phyloP scores from a whole-genome alignment of 2,329 filamentous ascomycete species.

The Xylaria sp. region DNA sequence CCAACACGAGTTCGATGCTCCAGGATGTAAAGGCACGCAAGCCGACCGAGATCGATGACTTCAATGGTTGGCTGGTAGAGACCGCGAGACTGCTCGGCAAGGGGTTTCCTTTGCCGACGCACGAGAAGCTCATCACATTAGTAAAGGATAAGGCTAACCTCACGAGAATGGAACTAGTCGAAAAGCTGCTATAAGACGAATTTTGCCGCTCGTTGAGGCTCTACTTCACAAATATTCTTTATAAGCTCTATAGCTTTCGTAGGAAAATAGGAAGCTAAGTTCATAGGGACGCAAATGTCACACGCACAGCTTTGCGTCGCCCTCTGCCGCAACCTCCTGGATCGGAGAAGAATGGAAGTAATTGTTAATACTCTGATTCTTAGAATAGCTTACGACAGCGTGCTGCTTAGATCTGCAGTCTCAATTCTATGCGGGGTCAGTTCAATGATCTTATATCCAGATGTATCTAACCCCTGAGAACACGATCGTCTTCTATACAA shows the following conservation, averaged over 20 bases:
- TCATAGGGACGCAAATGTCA: background rate
- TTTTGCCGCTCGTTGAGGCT: background rate
- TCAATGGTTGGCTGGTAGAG: constrained; percentile 69
- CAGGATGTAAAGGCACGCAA: constrained; percentile 66
- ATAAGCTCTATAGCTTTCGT: background rate
- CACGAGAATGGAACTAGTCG: constrained; percentile 50
- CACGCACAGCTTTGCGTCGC: background rate
- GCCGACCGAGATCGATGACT: constrained; percentile 47
- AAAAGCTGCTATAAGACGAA: constrained; percentile 14
- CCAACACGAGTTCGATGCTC: constrained; percentile 71
- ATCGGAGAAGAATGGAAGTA: constrained; percentile 1
- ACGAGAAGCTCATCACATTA: constrained; percentile 57
- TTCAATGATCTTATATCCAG: background rate
- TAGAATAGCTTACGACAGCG: background rate
- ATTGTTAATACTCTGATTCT: background rate
- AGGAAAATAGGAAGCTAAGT: background rate
- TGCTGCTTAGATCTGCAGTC: background rate
- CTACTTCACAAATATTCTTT: background rate
- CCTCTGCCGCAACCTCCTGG: background rate
- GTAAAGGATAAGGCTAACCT: constrained; percentile 54
- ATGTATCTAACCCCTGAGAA: background rate
- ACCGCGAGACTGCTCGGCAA: constrained; percentile 55
- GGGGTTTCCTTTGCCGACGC: constrained; percentile 51
- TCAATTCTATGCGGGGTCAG: background rate
- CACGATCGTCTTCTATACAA: constrained; percentile 2